Evolutionary conservation across 1,284 basidiomycete species (phyloP).

Genomic region (Coniferiporia weirii): DNA sequence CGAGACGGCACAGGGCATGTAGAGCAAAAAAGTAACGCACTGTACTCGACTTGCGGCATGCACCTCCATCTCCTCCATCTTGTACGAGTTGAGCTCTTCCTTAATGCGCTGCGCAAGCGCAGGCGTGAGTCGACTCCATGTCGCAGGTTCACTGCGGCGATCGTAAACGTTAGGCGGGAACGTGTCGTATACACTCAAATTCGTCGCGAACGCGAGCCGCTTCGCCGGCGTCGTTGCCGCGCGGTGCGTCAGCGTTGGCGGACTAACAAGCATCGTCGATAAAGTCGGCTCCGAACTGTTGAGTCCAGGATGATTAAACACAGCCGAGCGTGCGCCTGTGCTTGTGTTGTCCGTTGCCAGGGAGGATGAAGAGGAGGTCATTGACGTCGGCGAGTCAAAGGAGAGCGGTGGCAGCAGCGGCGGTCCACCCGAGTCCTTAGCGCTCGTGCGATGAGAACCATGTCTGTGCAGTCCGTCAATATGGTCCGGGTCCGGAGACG

Average conservation of each 20-base stretch:
- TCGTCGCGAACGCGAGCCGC: constrained; percentile 82
- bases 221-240: constrained; percentile 65
- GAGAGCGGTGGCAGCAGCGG: constrained; percentile 56
- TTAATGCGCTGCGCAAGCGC: constrained; percentile 93
- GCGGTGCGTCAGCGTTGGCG: constrained; percentile 52
- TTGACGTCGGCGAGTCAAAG: constrained; percentile 39
- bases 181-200: constrained; percentile 92
- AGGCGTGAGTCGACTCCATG: constrained; percentile 94
- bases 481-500: constrained; percentile 76
- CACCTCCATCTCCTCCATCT: constrained; percentile 98
- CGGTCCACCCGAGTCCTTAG: constrained; percentile 26
- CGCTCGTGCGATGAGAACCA: constrained; percentile 41
- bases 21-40: constrained; percentile 42
- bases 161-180: constrained; percentile 91
- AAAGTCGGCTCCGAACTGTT: constrained; percentile 88
- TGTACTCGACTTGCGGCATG: constrained; percentile 84
- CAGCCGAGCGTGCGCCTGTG: neutral
- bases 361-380: neutral
- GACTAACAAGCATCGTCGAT: constrained; percentile 46
- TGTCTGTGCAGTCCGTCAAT: constrained; percentile 80
- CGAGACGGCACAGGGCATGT: neutral
- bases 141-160: constrained; percentile 90
- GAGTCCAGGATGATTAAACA: constrained; percentile 57
- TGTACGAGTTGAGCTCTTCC: constrained; percentile 93
- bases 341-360: neutral